These are phyloP conservation scores for Mycena leptocephala DNA, from an alignment of 768 basidiomycete species.

Conservation along the genomic window DNA sequence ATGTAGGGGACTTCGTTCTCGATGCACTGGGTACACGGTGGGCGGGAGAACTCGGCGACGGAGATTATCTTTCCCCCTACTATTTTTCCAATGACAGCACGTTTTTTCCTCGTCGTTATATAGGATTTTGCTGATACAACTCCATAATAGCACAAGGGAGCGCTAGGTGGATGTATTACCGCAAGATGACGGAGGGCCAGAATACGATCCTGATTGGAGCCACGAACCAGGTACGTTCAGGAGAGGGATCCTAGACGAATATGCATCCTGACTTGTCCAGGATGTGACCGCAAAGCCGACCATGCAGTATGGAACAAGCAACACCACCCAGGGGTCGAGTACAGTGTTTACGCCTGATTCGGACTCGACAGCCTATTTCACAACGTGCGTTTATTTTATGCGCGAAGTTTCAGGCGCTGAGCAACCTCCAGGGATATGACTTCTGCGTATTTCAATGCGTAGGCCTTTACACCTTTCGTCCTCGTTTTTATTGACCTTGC, in stretches of 20 bases:
- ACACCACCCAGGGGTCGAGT: slow-evolving; percentile 87
- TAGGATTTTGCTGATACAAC: neutral
- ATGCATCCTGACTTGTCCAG: slow-evolving; percentile 49
- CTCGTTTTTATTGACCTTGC: slow-evolving; percentile 29
- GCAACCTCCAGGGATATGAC: slow-evolving; percentile 70
- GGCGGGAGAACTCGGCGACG: slow-evolving; percentile 90
- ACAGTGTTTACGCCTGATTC: slow-evolving; percentile 74
- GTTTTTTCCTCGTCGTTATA: neutral
- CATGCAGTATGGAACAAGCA: slow-evolving; percentile 65
- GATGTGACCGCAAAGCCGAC: slow-evolving; percentile 79
- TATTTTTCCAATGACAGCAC: slow-evolving; percentile 35
- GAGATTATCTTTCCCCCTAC: slow-evolving; percentile 25
- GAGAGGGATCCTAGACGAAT: too few species aligned
- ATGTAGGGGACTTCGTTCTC: slow-evolving; percentile 95
- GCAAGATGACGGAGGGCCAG: slow-evolving; percentile 97
- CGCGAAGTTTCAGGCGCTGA: neutral
- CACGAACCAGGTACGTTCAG: slow-evolving; percentile 65
- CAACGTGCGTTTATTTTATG: slow-evolving; percentile 48
- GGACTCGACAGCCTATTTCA: slow-evolving; percentile 87
- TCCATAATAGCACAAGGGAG: slow-evolving; percentile 65
- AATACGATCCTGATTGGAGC: slow-evolving; percentile 89
- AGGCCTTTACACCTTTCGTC: slow-evolving; percentile 48
- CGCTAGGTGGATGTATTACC: slow-evolving; percentile 92
- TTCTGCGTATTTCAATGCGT: slow-evolving; percentile 84
- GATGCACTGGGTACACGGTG: slow-evolving; percentile 95